Base-by-base conservation (phyloP, 2,329 filamentous ascomycete genomes). In the Neofusicoccum laricinum region DNA sequence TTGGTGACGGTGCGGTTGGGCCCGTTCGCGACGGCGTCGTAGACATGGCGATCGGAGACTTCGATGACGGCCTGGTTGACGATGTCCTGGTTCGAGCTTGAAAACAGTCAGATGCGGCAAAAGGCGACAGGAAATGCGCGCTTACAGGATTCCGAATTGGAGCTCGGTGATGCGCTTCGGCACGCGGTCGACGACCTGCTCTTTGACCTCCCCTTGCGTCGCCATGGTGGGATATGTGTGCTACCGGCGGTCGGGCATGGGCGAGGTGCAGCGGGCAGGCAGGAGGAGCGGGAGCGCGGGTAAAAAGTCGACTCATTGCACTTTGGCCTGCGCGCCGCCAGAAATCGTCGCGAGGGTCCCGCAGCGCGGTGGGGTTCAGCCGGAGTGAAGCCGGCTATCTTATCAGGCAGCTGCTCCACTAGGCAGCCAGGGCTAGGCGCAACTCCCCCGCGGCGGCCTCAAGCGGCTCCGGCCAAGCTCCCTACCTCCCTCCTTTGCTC, bases 21-120 rank as follows among this genome's bases (percentile, higher is more conserved):
- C 66, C 69, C 71, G 32, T 74, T 70, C 72, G 89, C 89, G 70
- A 91, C 88, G 70, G 97, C 86, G 76, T 99, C 93, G 82, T 97
- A 99, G 67, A 98, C 88, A 76, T 93, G 89, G 71, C 93, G 88
- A 76, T 97, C 91, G n/a, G 92, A 96, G 65, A 99, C 90, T 78
- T 97, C 93, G 69, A 98, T 86, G 64, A 97, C 93, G 67, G 91
- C 93, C 79, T 99, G 95, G 74, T 94, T 96, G 70, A 96, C 91
- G 69, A 98, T 96, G 73, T 98, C 92, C 75, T 96, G 91, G 71
- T 91, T 93, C 30, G 93, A 96, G 73, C 90, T 93, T 68, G 17
- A 61, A 36, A 11, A 64, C 36, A 30, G 71, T 75, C 64, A 72
- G 64, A 66, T 67, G 41, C 2, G 11, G 38, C 36, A 14, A 34